Conservation (phyloP, 2,329 filamentous ascomycete species). For the Rutstroemia sydowiana region DNA sequence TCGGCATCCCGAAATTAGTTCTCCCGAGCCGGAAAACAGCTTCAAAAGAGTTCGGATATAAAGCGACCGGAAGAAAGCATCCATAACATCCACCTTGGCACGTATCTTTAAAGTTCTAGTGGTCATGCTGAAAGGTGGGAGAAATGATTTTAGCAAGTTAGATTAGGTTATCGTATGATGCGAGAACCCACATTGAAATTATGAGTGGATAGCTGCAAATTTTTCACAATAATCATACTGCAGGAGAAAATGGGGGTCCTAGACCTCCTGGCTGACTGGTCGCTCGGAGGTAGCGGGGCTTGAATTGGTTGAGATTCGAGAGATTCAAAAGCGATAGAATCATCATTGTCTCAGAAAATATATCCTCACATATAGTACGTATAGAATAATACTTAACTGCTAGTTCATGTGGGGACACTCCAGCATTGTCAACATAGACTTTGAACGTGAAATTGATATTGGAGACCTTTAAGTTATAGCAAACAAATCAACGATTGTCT, state of each 20-base stretch:
- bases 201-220: background rate
- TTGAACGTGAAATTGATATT: no score
- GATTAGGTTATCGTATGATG: background rate
- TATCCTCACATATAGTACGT: no score
- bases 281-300: background rate
- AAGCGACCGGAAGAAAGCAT: background rate
- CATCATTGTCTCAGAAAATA: no score
- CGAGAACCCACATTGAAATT: background rate
- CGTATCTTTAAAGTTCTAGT: background rate
- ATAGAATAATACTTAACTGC: no score
- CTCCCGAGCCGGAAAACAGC: background rate
- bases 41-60: background rate
- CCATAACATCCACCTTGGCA: background rate
- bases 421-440: no score
- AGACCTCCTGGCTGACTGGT: background rate
- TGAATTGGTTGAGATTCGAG: no score
- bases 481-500: no score
- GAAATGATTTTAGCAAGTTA: background rate
- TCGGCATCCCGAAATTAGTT: conserved; percentile 6
- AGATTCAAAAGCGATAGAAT: no score
- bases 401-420: no score
- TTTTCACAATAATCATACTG: background rate
- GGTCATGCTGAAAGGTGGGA: background rate
- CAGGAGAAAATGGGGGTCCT: background rate
- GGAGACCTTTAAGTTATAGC: no score